Conservation (phyloP, 2,329 filamentous ascomycete genomes). For the Westerdykella sp. region DNA sequence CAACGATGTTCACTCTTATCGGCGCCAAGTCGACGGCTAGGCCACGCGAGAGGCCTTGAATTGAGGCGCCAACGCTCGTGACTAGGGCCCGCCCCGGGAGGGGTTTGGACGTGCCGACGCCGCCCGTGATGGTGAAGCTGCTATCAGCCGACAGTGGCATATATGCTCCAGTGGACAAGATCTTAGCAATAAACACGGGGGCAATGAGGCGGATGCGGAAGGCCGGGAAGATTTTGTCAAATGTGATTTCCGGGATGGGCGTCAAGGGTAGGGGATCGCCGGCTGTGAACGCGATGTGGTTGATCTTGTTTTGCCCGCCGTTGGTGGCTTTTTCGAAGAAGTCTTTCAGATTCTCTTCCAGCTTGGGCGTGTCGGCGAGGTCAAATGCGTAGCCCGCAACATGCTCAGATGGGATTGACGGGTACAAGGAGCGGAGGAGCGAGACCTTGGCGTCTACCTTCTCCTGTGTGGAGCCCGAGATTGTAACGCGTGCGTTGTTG, state of each 20-base stretch:
- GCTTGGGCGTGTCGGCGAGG: conserved; percentile 18
- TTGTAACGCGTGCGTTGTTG: conserved; percentile 50
- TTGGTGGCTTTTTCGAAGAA: conserved; percentile 25
- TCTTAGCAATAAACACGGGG: conserved; percentile 37
- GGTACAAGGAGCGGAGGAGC: conserved; percentile 41
- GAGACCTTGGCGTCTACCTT: conserved; percentile 48
- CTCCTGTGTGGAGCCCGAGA: conserved; percentile 52
- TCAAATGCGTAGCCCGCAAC: conserved; percentile 25
- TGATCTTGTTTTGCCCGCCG: conserved; percentile 21
- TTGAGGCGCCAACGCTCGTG: conserved; percentile 17
- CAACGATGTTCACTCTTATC: conserved; percentile 39
- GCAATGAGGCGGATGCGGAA: conserved; percentile 34
- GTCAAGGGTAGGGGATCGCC: conserved; percentile 17
- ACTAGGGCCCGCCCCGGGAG: conserved; percentile 27
- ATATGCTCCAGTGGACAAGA: conserved; percentile 30
- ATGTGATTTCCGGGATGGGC: conserved; percentile 23
- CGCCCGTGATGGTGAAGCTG: conserved; percentile 40
- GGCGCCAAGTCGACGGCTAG: conserved; percentile 41
- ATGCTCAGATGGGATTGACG: conserved; percentile 8
- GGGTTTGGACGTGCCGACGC: conserved; percentile 33
- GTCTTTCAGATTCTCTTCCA: conserved; percentile 23
- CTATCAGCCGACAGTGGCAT: conserved; percentile 22
- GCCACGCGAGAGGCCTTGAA: conserved; percentile 33
- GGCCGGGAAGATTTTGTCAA: conserved; percentile 11
- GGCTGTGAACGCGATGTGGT: conserved; percentile 30